These are phyloP conservation scores for Cajanus cajan DNA, from an alignment of 306 rosid genomes.

Conservation along the genomic window DNA sequence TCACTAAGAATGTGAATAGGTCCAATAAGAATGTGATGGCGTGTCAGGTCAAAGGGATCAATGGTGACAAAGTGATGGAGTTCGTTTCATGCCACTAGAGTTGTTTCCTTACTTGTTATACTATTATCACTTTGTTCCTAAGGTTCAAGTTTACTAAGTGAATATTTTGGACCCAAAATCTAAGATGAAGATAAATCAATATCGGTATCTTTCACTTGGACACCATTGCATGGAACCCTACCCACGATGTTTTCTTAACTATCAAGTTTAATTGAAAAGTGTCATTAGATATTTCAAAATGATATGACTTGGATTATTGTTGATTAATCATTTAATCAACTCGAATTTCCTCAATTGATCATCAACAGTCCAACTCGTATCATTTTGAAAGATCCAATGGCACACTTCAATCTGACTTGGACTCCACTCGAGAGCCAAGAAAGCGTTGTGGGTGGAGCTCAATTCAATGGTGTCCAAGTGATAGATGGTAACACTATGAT, in stretches of 20 bases:
- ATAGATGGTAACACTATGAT: conserved; percentile 76
- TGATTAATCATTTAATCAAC: too few relatives aligned
- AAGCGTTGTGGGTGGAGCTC: conserved; percentile 79
- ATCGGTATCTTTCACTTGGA: conserved; percentile 86
- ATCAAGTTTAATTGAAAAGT: conserved; percentile 77
- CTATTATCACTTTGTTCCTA: conserved; percentile 87
- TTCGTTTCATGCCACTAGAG: conserved; percentile 87
- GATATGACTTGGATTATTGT: conserved; percentile 83
- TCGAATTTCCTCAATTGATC: not conserved
- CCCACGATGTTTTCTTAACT: conserved; percentile 74
- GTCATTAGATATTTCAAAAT: conserved; percentile 89
- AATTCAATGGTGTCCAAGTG: conserved; percentile 84
- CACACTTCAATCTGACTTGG: conserved; percentile 78
- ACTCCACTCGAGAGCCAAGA: conserved; percentile 61
- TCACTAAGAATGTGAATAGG: conserved; percentile 58
- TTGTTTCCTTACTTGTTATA: conserved; percentile 73
- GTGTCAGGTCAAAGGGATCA: conserved; percentile 49
- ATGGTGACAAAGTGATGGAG: conserved; percentile 62
- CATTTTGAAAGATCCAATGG: too few relatives aligned
- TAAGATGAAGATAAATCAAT: conserved; percentile 67
- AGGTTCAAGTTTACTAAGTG: conserved; percentile 79
- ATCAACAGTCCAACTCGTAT: conserved; percentile 63
- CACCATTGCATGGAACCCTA: conserved; percentile 75
- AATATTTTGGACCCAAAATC: conserved; percentile 60
- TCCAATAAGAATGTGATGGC: too few relatives aligned